A percentile compares a stretch with the other conserved stretches of the same genome.
phyloP scores from a whole-genome alignment of 2,329 filamentous ascomycete genomes.

The Botrytis cinerea region DNA sequence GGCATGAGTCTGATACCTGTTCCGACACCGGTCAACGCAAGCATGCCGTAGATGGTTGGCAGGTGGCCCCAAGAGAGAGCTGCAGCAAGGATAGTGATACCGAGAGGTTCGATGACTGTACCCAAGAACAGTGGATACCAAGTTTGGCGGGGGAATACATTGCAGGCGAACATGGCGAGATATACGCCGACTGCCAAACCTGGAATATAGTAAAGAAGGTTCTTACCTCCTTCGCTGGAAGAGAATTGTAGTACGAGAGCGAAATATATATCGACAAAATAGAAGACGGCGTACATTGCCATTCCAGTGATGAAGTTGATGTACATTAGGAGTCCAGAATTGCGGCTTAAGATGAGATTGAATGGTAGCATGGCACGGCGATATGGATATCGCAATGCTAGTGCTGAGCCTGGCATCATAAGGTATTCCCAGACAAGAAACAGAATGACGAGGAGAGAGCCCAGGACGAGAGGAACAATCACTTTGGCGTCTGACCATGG shows the following conservation, averaged over 20 bases:
- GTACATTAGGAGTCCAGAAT: constrained; percentile 62
- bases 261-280: constrained; percentile 71
- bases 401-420: constrained; percentile 48
- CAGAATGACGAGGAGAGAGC: constrained; percentile 43
- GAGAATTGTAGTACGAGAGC: constrained; percentile 58
- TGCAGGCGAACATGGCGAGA: constrained; percentile 59
- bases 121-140: constrained; percentile 60
- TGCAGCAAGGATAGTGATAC: constrained; percentile 59
- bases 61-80: constrained; percentile 54
- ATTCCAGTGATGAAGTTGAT: constrained; percentile 60
- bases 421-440: constrained; percentile 49
- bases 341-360: constrained; percentile 55
- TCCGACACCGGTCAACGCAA: constrained; percentile 63
- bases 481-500: constrained; percentile 46
- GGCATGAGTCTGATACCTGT: constrained; percentile 68
- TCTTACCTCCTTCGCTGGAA: constrained; percentile 53
- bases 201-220: constrained; percentile 65
- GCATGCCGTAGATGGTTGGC: constrained; percentile 62
- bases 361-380: constrained; percentile 67
- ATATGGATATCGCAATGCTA: constrained; percentile 52
- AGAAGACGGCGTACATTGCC: constrained; percentile 57
- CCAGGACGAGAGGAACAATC: constrained; percentile 45
- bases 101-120: constrained; percentile 57
- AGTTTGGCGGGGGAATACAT: constrained; percentile 62
- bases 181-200: constrained; percentile 63